A percentile compares a stretch with the other conserved stretches of the same genome.
Conservation (phyloP, 2,329 filamentous ascomycete genomes). For the Calycina herbarum region DNA sequence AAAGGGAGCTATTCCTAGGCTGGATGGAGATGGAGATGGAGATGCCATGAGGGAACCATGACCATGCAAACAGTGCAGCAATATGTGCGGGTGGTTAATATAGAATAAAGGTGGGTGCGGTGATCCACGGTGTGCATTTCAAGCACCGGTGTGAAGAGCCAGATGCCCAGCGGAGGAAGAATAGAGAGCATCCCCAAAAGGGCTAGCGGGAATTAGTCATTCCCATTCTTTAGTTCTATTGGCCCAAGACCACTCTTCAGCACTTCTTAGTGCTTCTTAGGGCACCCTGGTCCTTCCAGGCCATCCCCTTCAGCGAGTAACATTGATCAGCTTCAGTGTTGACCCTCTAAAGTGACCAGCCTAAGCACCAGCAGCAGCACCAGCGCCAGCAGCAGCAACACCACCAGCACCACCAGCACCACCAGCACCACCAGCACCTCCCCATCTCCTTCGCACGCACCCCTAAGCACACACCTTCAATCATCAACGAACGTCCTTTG, state of each 20-base stretch:
- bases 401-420: too few species aligned
- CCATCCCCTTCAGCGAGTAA: not conserved
- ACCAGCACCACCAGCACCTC: not conserved
- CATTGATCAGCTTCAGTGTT: not conserved
- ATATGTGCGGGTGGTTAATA: not conserved
- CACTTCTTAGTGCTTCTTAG: not conserved
- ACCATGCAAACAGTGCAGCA: not conserved
- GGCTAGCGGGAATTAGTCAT: not conserved
- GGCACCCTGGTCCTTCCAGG: not conserved
- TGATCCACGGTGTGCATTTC: constrained; percentile 2
- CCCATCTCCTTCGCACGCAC: not conserved
- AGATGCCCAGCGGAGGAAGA: not conserved
- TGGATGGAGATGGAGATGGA: not conserved
- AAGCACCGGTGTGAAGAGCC: not conserved
- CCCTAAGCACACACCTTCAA: not conserved
- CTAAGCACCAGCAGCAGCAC: not conserved
- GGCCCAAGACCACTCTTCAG: not conserved
- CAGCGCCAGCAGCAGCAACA: too few species aligned
- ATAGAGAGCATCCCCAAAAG: not conserved
- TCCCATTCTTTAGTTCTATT: not conserved
- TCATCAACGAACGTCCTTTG: not conserved
- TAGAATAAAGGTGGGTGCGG: not conserved
- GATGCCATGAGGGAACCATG: constrained; percentile 2
- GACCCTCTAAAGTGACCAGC: not conserved
- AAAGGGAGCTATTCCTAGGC: not conserved